Base-by-base conservation (phyloP, 169 alveolate species). In the Plasmodium reichenowi region DNA sequence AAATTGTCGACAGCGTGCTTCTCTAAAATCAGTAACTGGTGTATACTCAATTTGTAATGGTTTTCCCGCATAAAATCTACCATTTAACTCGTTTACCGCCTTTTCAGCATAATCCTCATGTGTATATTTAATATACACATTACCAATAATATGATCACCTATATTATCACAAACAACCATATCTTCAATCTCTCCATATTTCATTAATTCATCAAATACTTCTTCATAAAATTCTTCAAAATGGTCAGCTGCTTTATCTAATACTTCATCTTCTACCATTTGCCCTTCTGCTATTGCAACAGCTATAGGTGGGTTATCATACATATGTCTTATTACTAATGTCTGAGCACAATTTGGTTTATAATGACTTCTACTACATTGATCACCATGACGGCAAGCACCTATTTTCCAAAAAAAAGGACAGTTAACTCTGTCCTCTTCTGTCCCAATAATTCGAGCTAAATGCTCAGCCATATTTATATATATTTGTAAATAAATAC, bases 381-480 rank as follows among this genome's bases (percentile, higher is more conserved):
- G 99, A 86, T 99, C 99, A 17, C 99, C 99, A 91, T 99, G 99
- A 72, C 99, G 96, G 88, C 99, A 99, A 3, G 99, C 99, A 20
- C 99, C 99, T 52, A 99, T 99, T 96, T 99, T 99, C 98, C 98
- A 98, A 95, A 98, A 99, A 94, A 99, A 99, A 20, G 99, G 99
- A 88, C 99, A 99, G 93, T 98, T 99, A n/a, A 98, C 99, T 93
- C 99, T 97, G 93, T 99, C 99, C 95, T 98, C 99, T 94, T 98
- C 99, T 17, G 99, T 98, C 17, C 99, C 99, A 72, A 97, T 97
- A 66, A 99, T 98, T 74, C 99, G 93, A 43, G 99, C 99, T 74
- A 99, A 94, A 74, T 98, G 98, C 96, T 98, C 99, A 64, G 99
- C 99, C 99, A 98, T 98, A 54, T 87, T 78, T 45, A 64, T 45